Percentiles rank a stretch among this genome's conserved stretches.
Evolutionary conservation across 768 basidiomycete genomes (phyloP).

Genomic region (Rhodosporidiobolus odoratus): DNA sequence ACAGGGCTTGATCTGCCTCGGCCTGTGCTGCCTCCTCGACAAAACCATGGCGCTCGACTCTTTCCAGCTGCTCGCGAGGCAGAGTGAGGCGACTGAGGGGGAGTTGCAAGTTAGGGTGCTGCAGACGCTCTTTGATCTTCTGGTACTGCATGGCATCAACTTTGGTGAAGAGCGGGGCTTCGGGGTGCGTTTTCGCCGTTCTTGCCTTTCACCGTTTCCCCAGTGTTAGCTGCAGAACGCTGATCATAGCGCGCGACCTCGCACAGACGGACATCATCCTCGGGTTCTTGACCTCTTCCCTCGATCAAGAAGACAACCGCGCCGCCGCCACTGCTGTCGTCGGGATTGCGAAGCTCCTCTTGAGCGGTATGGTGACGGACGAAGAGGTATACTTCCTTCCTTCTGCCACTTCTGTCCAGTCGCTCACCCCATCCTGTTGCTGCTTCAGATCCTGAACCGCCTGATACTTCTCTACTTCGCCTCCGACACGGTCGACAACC

Average conservation of each 20-base stretch:
- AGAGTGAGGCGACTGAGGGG: conserved; percentile 61
- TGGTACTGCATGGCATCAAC: conserved; percentile 73
- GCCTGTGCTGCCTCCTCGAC: conserved; percentile 79
- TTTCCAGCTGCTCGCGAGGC: conserved; percentile 74
- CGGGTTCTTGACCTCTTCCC: conserved; percentile 59
- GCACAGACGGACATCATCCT: conserved; percentile 54
- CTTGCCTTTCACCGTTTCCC: background rate
- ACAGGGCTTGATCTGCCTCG: conserved; percentile 71
- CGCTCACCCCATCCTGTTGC: background rate
- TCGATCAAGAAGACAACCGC: conserved; percentile 58
- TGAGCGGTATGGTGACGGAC: conserved; percentile 69
- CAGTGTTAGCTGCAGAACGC: background rate
- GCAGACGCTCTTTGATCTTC: conserved; percentile 75
- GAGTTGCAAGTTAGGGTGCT: conserved; percentile 56
- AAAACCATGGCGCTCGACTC: conserved; percentile 57
- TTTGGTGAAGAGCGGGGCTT: conserved; percentile 49
- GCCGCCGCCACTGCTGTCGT: conserved; percentile 68
- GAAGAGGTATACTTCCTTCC: conserved; percentile 54
- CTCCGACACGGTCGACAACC: conserved; percentile 72
- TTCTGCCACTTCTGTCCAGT: background rate
- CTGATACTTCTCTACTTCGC: conserved; percentile 65
- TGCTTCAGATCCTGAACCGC: conserved; percentile 52
- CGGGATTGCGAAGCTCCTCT: conserved; percentile 78
- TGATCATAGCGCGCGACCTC: background rate
- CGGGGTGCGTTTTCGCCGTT: conserved; percentile 27